A percentile compares a stretch with the other conserved stretches of the same genome.
Conservation (phyloP, 108 stramenopile genomes). For the Pseudonitzschia pungens region DNA sequence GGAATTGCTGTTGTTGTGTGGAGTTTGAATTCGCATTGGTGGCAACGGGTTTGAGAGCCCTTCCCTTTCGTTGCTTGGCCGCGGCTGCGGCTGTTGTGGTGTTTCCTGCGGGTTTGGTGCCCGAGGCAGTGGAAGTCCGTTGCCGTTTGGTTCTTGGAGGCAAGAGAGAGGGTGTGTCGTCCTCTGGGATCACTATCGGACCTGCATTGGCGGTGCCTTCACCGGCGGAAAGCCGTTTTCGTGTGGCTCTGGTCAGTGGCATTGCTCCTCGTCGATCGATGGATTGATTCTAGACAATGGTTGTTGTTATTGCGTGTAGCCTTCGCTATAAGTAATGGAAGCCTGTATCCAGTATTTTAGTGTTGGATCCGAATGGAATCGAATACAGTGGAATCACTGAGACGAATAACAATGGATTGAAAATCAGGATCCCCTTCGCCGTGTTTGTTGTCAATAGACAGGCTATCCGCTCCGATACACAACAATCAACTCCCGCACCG, state of each 20-base stretch:
- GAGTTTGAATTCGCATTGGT: constrained; percentile 4
- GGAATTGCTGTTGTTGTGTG: constrained; percentile 5
- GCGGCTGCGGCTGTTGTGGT: background rate
- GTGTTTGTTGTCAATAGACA: background rate
- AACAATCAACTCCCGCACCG: background rate
- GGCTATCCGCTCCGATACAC: background rate
- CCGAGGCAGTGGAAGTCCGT: background rate
- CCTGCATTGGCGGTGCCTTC: background rate
- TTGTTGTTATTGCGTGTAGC: too few relatives aligned
- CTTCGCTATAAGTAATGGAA: too few relatives aligned
- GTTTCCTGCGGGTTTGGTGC: background rate
- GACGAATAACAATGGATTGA: constrained; percentile 1
- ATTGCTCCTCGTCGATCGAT: too few relatives aligned
- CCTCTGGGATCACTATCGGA: background rate
- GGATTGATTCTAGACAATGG: background rate
- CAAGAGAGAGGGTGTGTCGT: background rate
- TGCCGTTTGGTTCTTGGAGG: constrained; percentile 6
- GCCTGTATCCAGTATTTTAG: background rate
- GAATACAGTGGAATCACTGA: background rate
- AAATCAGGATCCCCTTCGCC: background rate
- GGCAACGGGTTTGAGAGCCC: constrained; percentile 12
- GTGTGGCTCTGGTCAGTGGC: background rate
- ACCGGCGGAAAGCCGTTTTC: constrained; percentile 3
- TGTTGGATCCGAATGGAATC: background rate
- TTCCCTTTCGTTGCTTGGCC: background rate